A percentile compares a stretch with the other conserved stretches of the same genome.
Conservation (phyloP, 2,329 filamentous ascomycete species). For the Tolypocladium nubicola region DNA sequence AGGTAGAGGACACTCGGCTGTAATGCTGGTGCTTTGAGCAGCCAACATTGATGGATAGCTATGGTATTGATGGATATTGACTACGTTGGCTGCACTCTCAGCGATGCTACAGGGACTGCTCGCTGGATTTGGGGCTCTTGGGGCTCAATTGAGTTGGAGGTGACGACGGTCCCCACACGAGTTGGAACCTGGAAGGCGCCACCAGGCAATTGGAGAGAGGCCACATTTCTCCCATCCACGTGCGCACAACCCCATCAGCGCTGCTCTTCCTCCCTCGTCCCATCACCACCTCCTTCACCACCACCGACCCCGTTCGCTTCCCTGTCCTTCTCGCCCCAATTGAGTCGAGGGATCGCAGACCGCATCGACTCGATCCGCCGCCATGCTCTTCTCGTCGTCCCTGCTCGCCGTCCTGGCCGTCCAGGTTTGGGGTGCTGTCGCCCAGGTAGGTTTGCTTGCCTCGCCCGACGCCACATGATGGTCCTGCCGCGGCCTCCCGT, state of each 20-base stretch:
- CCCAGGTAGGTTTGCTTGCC: conserved; percentile 41
- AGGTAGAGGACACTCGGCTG: neutral
- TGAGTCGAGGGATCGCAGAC: neutral
- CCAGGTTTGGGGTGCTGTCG: conserved; percentile 53
- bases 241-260: neutral
- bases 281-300: neutral
- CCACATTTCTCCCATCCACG: neutral
- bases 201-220: neutral
- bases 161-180: neutral
- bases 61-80: too few relatives aligned
- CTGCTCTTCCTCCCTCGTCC: neutral
- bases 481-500: neutral
- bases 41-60: neutral
- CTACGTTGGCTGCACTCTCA: too few relatives aligned
- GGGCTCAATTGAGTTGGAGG: neutral
- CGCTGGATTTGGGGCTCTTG: too few relatives aligned
- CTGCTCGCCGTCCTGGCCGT: conserved; percentile 62
- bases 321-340: neutral
- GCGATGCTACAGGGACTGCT: too few relatives aligned
- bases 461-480: neutral
- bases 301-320: neutral
- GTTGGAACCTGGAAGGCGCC: neutral
- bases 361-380: conserved; percentile 2
- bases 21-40: neutral
- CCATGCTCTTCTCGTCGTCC: conserved; percentile 67